Percentiles rank a stretch among this genome's conserved stretches.
These are phyloP conservation scores for Daldinia decipiens DNA, from an alignment of 495 filamentous ascomycete genomes.

Conservation along the genomic window DNA sequence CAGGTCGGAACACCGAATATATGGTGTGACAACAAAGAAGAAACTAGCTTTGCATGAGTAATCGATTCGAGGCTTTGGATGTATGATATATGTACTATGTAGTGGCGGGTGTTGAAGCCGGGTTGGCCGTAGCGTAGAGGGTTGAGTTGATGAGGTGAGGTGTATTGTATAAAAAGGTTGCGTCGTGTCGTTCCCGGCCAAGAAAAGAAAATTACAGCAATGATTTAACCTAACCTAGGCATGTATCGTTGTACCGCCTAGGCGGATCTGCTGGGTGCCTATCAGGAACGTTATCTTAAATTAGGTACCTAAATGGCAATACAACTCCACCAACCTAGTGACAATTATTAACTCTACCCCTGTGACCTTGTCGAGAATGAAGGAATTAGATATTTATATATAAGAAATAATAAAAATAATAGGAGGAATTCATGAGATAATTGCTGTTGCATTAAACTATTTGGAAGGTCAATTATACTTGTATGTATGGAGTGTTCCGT, in stretches of 20 bases:
- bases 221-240: slow-evolving; percentile 28
- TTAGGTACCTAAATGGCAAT: slow-evolving; percentile 1
- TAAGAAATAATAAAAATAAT: neutral
- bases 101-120: neutral
- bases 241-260: slow-evolving; percentile 18
- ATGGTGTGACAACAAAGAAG: neutral
- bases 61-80: neutral
- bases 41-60: slow-evolving; percentile 3
- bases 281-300: slow-evolving; percentile 26
- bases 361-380: neutral
- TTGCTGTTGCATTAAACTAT: neutral
- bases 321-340: slow-evolving; percentile 1
- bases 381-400: neutral
- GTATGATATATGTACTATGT: neutral
- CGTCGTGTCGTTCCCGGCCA: slow-evolving; percentile 40
- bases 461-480: neutral
- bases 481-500: slow-evolving; percentile 6
- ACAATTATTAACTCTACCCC: slow-evolving; percentile 23
- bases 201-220: slow-evolving; percentile 32
- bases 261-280: slow-evolving; percentile 24
- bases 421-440: neutral
- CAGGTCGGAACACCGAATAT: slow-evolving; percentile 18
- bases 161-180: slow-evolving; percentile 13
- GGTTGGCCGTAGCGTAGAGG: neutral
- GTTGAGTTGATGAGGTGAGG: slow-evolving; percentile 9